These are phyloP conservation scores for Daphne laureola DNA, from an alignment of 441 rosid genomes.

Conservation along the genomic window DNA sequence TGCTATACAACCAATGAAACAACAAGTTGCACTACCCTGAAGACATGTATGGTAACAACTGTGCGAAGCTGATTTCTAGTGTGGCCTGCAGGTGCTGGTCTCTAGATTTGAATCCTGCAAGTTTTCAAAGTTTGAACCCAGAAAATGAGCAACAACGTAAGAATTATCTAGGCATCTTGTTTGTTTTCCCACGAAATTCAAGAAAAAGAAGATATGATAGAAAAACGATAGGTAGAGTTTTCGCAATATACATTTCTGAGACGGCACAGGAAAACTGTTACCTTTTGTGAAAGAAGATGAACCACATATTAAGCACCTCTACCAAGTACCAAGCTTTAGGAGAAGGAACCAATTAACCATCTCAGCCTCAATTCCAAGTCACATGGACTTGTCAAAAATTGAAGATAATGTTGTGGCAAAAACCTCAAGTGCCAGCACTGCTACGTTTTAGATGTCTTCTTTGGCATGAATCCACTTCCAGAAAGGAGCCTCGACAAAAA, in stretches of 20 bases:
- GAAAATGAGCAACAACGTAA: conserved; percentile 5
- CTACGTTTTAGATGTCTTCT: conserved; percentile 19
- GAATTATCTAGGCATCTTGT: too few species aligned
- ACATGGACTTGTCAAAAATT: too few species aligned
- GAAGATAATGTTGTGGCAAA: too few species aligned
- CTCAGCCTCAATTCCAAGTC: too few species aligned
- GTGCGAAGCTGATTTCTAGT: conserved; percentile 68
- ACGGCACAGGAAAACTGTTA: too few species aligned
- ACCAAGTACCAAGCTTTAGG: too few species aligned
- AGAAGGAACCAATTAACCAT: too few species aligned
- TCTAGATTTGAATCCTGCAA: conserved; percentile 89
- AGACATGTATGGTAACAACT: conserved; percentile 74
- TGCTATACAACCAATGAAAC: conserved; percentile 5
- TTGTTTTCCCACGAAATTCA: too few species aligned
- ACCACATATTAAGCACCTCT: too few species aligned
- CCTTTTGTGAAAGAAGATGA: too few species aligned
- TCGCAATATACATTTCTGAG: too few species aligned
- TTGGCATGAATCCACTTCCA: conserved; percentile 44
- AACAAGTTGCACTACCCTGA: conserved; percentile 47
- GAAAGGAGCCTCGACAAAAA: conserved; percentile 71
- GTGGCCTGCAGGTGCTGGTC: conserved; percentile 85
- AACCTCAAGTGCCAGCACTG: conserved; percentile 2
- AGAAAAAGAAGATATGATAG: background rate
- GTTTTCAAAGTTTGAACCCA: conserved; percentile 42
- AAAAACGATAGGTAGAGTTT: background rate